Evolutionary conservation across 2,329 filamentous ascomycete genomes (phyloP).

Genomic region (Coleophoma crateriformis): DNA sequence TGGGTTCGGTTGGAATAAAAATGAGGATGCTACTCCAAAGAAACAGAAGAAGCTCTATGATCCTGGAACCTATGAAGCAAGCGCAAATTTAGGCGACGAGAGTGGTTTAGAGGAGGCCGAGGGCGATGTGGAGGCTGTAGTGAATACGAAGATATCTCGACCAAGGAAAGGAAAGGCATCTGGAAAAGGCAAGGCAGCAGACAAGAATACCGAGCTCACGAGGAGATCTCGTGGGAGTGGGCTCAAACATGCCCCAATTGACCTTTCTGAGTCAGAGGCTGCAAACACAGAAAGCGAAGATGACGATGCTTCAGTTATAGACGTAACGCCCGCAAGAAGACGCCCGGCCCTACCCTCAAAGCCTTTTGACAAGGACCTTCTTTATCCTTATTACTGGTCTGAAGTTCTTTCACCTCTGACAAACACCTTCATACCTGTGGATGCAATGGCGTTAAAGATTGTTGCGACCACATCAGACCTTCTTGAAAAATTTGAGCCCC

Average conservation of each 20-base stretch:
- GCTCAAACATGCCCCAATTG: constrained; percentile 31
- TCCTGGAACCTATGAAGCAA: constrained; percentile 23
- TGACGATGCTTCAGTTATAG: constrained; percentile 54
- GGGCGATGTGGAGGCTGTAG: background rate
- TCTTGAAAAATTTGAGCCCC: constrained; percentile 71
- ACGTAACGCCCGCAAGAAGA: constrained; percentile 32
- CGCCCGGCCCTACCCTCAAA: constrained; percentile 23
- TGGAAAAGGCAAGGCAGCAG: constrained; percentile 16
- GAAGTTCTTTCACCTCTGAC: constrained; percentile 82
- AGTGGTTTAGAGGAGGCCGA: constrained; percentile 18
- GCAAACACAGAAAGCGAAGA: constrained; percentile 43
- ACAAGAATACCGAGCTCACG: constrained; percentile 13
- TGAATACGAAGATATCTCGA: background rate
- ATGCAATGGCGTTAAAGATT: constrained; percentile 60
- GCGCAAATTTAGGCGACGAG: constrained; percentile 26
- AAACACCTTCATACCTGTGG: constrained; percentile 72
- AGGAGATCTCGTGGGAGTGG: constrained; percentile 18
- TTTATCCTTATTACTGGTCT: constrained; percentile 88
- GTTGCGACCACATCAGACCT: constrained; percentile 70
- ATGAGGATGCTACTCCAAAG: constrained; percentile 64
- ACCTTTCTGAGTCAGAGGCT: constrained; percentile 43
- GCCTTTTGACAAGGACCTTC: constrained; percentile 69
- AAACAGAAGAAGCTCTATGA: constrained; percentile 18
- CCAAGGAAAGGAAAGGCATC: constrained; percentile 16
- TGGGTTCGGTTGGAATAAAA: constrained; percentile 87